Evolutionary conservation across 73 alveolate species (phyloP).

Genomic region (Tetrahymena borealis): DNA sequence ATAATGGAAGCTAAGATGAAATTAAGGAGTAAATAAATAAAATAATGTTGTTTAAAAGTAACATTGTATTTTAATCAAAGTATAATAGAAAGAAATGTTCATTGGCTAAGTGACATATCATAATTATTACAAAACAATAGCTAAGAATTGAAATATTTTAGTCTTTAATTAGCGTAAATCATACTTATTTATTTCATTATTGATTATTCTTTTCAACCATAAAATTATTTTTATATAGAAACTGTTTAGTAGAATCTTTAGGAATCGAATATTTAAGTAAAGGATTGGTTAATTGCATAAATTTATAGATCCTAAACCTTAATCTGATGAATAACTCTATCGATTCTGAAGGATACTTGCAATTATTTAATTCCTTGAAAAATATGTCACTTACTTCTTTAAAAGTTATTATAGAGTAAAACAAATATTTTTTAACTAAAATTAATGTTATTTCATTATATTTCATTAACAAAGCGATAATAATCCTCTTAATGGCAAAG

Average conservation of each 20-base stretch:
- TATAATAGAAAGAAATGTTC: neutral
- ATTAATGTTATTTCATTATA: neutral
- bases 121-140: neutral
- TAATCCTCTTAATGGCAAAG: neutral
- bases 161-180: neutral
- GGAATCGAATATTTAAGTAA: neutral
- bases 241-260: neutral
- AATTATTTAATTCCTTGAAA: neutral
- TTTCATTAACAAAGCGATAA: neutral
- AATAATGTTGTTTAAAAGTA: no score
- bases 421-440: neutral
- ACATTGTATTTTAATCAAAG: neutral
- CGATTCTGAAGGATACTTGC: neutral
- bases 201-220: no score
- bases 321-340: neutral
- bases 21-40: neutral
- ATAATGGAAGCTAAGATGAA: neutral
- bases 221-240: neutral
- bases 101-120: neutral
- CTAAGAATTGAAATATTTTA: neutral
- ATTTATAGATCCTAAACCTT: neutral
- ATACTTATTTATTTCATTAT: no score
- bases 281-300: neutral
- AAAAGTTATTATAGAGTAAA: neutral
- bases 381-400: neutral